Conservation (phyloP, 768 basidiomycete genomes). For the Naganishia antarctica region DNA sequence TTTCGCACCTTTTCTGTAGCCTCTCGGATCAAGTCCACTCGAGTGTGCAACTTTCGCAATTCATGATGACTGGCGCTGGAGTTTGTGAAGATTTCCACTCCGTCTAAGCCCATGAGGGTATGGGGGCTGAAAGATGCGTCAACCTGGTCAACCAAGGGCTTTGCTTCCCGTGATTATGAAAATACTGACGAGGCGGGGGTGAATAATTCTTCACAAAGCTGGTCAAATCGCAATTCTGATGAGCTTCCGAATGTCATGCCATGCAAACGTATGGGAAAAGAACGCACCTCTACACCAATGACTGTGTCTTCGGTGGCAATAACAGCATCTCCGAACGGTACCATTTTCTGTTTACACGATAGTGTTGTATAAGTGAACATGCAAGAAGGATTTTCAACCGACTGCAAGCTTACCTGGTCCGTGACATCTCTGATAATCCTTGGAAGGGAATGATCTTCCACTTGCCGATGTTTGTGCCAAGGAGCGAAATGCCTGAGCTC, state of each 20-base stretch:
- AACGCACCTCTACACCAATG: slow-evolving; percentile 70
- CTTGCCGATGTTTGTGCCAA: slow-evolving; percentile 81
- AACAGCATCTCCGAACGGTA: slow-evolving; percentile 93
- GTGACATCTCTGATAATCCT: slow-evolving; percentile 82
- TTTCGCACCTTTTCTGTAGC: slow-evolving; percentile 78
- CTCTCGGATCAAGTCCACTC: slow-evolving; percentile 92
- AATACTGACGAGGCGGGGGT: slow-evolving; percentile 77
- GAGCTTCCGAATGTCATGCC: background rate
- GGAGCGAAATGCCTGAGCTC: slow-evolving; percentile 70
- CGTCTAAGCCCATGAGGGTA: slow-evolving; percentile 94
- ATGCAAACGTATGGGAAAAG: background rate
- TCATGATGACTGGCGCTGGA: slow-evolving; percentile 98
- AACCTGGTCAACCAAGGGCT: background rate
- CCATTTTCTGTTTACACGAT: slow-evolving; percentile 60
- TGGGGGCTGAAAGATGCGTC: slow-evolving; percentile 64
- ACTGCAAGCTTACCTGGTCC: slow-evolving; percentile 76
- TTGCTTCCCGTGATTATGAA: too few relatives aligned
- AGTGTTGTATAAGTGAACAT: slow-evolving; percentile 43
- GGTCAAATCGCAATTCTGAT: background rate
- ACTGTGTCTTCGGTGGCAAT: slow-evolving; percentile 90
- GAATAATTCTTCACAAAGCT: slow-evolving; percentile 90
- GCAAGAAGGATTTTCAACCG: slow-evolving; percentile 88
- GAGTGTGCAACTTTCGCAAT: slow-evolving; percentile 84
- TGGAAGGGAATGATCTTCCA: slow-evolving; percentile 88
- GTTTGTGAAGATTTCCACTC: slow-evolving; percentile 98